Percentiles rank a stretch among this genome's conserved stretches.
Evolutionary conservation across 495 filamentous ascomycete species (phyloP).

Genomic region (Penicillium coprophilum): DNA sequence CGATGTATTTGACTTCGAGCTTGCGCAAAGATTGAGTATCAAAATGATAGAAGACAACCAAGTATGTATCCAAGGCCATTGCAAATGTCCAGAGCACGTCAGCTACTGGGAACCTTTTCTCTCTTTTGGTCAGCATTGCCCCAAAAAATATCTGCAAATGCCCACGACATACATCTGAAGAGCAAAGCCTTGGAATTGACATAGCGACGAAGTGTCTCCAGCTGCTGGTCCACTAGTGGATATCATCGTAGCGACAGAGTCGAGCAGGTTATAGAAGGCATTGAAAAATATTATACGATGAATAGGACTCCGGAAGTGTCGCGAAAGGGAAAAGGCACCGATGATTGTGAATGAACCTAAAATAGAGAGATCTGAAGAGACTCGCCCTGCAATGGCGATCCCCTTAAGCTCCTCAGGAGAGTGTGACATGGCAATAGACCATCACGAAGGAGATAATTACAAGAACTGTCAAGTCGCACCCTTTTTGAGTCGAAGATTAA

Average conservation of each 20-base stretch:
- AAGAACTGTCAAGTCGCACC: neutral
- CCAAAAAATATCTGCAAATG: neutral
- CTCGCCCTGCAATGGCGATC: conserved; percentile 38
- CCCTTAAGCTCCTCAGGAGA: conserved; percentile 29
- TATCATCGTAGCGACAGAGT: conserved; percentile 48
- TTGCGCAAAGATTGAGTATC: conserved; percentile 38
- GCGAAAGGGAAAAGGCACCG: conserved; percentile 35
- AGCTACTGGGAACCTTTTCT: conserved; percentile 46
- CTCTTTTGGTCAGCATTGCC: neutral
- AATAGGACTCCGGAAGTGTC: conserved; percentile 47
- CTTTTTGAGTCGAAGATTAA: neutral
- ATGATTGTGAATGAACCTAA: conserved; percentile 44
- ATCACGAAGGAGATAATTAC: neutral
- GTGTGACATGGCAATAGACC: conserved; percentile 27
- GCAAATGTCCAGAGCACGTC: conserved; percentile 51
- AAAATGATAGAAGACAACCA: conserved; percentile 46
- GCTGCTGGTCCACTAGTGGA: conserved; percentile 41
- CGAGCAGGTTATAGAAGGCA: conserved; percentile 47
- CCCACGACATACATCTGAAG: conserved; percentile 42
- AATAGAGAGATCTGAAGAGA: conserved; percentile 39
- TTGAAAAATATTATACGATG: conserved; percentile 51
- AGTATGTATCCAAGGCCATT: conserved; percentile 47
- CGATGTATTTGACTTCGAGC: conserved; percentile 44
- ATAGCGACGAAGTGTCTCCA: conserved; percentile 40
- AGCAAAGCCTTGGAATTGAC: conserved; percentile 50